Evolutionary conservation across 768 basidiomycete species (phyloP).

Genomic region (Pholiota molesta): DNA sequence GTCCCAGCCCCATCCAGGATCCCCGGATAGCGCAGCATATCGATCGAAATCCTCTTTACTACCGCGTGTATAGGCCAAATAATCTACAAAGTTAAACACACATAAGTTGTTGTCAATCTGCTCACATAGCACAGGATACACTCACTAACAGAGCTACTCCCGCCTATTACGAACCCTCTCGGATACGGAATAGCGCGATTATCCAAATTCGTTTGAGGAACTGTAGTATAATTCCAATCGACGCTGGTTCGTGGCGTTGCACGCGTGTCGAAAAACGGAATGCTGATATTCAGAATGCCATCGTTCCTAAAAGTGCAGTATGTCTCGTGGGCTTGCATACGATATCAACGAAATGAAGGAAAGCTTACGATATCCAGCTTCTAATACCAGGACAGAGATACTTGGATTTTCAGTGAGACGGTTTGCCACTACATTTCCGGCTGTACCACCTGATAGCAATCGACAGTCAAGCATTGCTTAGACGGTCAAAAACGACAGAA

Average conservation of each 20-base stretch:
- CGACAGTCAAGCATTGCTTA: background rate
- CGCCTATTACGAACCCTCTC: constrained; percentile 28
- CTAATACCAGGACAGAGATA: constrained; percentile 51
- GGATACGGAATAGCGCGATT: constrained; percentile 21
- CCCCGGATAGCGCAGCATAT: constrained; percentile 48
- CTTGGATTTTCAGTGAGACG: constrained; percentile 53
- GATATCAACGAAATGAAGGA: background rate
- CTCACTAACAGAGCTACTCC: constrained; percentile 29
- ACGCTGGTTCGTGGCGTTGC: constrained; percentile 16
- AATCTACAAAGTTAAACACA: constrained; percentile 18
- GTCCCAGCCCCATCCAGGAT: constrained; percentile 49
- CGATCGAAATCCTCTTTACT: constrained; percentile 54
- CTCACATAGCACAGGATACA: background rate
- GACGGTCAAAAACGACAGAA: background rate
- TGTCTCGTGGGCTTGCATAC: background rate
- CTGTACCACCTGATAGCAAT: constrained; percentile 42
- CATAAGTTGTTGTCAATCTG: constrained; percentile 4
- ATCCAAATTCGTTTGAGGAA: constrained; percentile 24
- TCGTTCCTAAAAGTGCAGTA: background rate
- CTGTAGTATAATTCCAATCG: constrained; percentile 32
- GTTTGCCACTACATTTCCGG: constrained; percentile 58
- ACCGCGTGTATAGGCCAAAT: constrained; percentile 30
- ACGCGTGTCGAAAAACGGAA: constrained; percentile 11
- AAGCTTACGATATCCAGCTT: constrained; percentile 55
- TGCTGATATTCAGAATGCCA: constrained; percentile 8